These are phyloP conservation scores for Coleophoma crateriformis DNA, from an alignment of 2,329 filamentous ascomycete genomes.

Conservation along the genomic window DNA sequence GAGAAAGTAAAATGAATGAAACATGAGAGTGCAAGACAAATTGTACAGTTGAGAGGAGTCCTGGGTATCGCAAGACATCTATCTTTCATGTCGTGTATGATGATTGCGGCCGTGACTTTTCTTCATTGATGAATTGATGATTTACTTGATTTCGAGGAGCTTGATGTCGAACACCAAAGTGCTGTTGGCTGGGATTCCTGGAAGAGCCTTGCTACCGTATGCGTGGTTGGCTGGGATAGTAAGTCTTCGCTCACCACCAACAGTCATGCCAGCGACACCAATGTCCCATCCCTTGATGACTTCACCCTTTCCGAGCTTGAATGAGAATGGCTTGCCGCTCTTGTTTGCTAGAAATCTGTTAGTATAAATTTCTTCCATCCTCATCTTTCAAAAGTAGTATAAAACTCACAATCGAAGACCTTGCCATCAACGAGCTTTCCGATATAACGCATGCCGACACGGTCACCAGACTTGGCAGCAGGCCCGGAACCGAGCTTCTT, in stretches of 20 bases:
- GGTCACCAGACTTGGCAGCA: constrained; percentile 83
- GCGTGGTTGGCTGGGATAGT: constrained; percentile 82
- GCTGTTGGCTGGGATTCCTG: constrained; percentile 88
- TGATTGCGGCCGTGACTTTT: not conserved
- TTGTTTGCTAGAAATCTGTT: constrained; percentile 69
- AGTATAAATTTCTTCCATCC: constrained; percentile 18
- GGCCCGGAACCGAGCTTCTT: constrained; percentile 85
- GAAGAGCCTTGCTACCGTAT: constrained; percentile 79
- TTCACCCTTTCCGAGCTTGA: constrained; percentile 90
- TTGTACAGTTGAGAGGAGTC: constrained; percentile 23
- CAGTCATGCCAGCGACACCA: constrained; percentile 84
- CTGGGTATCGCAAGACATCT: constrained; percentile 9
- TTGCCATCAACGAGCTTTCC: constrained; percentile 94
- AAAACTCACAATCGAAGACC: constrained; percentile 79
- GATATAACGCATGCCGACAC: constrained; percentile 93
- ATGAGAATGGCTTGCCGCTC: constrained; percentile 95
- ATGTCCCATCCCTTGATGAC: constrained; percentile 99
- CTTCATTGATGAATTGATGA: not conserved
- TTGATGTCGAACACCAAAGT: constrained; percentile 90
- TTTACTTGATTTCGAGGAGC: constrained; percentile 76
- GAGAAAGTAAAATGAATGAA: constrained; percentile 11
- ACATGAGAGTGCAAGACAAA: constrained; percentile 12
- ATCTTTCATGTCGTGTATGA: constrained; percentile 6
- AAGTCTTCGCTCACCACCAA: constrained; percentile 89
- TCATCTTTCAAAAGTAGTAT: not conserved